Percentiles rank a stretch among this genome's conserved stretches.
phyloP scores from a whole-genome alignment of 768 basidiomycete genomes.

The Russula vinacea region DNA sequence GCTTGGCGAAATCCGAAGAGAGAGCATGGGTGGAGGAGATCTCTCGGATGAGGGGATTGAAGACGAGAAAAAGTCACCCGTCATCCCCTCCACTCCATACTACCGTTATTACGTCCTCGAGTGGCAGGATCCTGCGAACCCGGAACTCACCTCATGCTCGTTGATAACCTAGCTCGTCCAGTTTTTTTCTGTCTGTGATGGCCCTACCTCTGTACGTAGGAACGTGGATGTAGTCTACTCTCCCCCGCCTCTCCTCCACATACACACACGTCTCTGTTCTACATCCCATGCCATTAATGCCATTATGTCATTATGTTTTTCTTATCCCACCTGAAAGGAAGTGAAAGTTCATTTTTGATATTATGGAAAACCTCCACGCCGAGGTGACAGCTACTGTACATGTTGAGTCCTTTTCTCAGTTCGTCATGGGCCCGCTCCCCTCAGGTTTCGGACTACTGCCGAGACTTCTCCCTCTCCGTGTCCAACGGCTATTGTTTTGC shows the following conservation, averaged over 20 bases:
- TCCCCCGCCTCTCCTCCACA: background rate
- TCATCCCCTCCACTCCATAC: background rate
- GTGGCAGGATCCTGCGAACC: constrained; percentile 15
- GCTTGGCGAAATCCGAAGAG: constrained; percentile 47
- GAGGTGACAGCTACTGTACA: background rate
- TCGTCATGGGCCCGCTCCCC: too few species aligned
- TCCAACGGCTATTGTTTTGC: background rate
- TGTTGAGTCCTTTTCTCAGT: too few species aligned
- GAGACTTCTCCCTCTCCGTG: background rate
- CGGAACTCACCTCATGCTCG: constrained; percentile 13
- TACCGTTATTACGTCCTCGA: background rate
- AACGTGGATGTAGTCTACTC: background rate
- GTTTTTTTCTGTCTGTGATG: background rate
- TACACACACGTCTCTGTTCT: background rate
- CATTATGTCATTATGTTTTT: constrained; percentile 12
- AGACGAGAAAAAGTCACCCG: constrained; percentile 27
- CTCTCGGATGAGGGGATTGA: constrained; percentile 39
- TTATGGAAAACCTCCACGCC: background rate
- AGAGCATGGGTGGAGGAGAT: constrained; percentile 71
- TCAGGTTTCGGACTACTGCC: background rate
- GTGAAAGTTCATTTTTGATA: background rate
- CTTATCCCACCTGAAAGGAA: background rate
- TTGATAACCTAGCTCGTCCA: background rate
- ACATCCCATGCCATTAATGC: too few species aligned
- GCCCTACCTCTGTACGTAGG: background rate